These are phyloP conservation scores for Pilatotrama ljubarskyi DNA, from an alignment of 768 basidiomycete genomes.

Conservation along the genomic window DNA sequence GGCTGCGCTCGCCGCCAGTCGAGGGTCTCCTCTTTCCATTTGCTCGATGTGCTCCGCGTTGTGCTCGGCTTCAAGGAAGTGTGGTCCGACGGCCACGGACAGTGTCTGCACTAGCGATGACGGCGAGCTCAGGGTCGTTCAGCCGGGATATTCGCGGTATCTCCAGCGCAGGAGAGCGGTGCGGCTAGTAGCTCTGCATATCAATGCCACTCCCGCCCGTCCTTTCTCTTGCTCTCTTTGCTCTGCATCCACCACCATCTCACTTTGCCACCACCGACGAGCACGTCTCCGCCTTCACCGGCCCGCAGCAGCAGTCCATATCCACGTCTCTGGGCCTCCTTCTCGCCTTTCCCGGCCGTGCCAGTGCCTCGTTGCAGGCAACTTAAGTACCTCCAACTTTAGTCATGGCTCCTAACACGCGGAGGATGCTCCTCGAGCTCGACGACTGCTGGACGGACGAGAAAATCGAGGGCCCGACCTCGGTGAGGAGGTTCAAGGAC, in stretches of 20 bases:
- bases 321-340: not conserved
- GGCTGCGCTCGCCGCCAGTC: no score
- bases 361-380: conserved; percentile 2
- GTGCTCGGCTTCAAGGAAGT: not conserved
- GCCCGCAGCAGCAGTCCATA: not conserved
- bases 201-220: not conserved
- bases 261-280: no score
- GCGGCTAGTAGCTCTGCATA: not conserved
- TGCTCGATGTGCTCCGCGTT: not conserved
- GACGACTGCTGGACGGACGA: conserved; percentile 14
- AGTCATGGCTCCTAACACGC: not conserved
- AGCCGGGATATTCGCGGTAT: not conserved
- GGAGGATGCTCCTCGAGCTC: conserved; percentile 21
- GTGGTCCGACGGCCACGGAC: not conserved
- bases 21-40: not conserved
- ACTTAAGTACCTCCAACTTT: not conserved
- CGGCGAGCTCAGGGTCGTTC: not conserved
- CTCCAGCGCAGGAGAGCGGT: not conserved
- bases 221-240: not conserved
- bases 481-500: conserved; percentile 29
- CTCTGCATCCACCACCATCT: not conserved
- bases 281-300: not conserved
- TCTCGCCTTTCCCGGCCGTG: not conserved
- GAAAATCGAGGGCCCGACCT: conserved; percentile 3
- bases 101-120: not conserved